Evolutionary conservation across 148 eudicot species (phyloP).

Genomic region (Fagopyrum tataricum): DNA sequence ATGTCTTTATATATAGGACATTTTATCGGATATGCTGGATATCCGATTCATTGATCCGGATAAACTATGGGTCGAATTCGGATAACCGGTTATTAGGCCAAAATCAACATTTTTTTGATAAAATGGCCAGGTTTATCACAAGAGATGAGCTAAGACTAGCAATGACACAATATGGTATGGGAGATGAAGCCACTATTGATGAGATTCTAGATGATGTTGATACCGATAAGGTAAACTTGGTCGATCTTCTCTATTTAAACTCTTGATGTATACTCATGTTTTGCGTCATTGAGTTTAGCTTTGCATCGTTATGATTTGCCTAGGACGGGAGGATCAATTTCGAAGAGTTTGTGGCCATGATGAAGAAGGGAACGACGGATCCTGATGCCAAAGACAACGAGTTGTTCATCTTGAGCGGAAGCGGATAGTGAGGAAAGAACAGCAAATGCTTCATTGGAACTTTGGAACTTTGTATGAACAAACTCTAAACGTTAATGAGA

Average conservation of each 20-base stretch:
- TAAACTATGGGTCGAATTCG: no score
- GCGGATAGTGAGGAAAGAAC: not conserved
- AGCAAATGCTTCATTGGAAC: not conserved
- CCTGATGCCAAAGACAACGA: not conserved
- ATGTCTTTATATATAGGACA: no score
- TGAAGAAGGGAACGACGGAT: slow-evolving; percentile 54
- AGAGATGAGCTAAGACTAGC: slow-evolving; percentile 79
- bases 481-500: not conserved
- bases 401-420: slow-evolving; percentile 5
- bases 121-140: slow-evolving; percentile 52
- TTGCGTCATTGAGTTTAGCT: not conserved
- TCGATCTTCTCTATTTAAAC: not conserved
- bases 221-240: slow-evolving; percentile 46
- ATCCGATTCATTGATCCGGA: no score
- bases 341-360: slow-evolving; percentile 77
- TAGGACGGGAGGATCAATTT: slow-evolving; percentile 79
- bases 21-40: no score
- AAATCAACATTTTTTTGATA: not conserved
- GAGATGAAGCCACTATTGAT: slow-evolving; percentile 81
- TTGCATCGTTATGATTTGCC: not conserved
- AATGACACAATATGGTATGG: slow-evolving; percentile 75
- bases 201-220: slow-evolving; percentile 86
- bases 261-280: not conserved
- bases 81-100: no score
- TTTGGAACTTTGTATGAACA: not conserved